Evolutionary conservation across 345 rosid genomes (phyloP).

Genomic region (Alliaria petiolata): DNA sequence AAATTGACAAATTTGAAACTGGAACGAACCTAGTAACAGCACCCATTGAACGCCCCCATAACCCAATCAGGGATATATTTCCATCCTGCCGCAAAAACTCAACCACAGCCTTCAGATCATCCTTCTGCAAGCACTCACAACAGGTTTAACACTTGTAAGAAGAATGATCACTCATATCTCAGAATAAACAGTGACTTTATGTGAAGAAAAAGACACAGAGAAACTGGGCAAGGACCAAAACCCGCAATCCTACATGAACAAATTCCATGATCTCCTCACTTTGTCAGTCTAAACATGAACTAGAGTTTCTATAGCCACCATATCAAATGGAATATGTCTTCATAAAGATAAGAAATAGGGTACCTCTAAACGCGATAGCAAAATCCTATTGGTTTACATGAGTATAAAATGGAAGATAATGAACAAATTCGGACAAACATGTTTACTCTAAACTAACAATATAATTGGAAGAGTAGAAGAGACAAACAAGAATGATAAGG

Average conservation of each 20-base stretch:
- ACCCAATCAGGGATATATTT: constrained; percentile 82
- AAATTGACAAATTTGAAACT: neutral
- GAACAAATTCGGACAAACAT: neutral
- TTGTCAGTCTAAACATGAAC: constrained; percentile 1
- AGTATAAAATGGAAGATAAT: neutral
- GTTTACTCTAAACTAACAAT: neutral
- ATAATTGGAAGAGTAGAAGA: neutral
- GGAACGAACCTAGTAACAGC: constrained; percentile 76
- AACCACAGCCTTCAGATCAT: constrained; percentile 83
- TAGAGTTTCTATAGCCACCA: neutral
- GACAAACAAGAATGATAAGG: constrained; percentile 2
- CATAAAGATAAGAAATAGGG: too few relatives aligned
- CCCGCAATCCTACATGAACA: neutral
- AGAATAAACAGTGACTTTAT: neutral
- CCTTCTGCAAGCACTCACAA: constrained; percentile 55
- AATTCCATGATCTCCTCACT: neutral
- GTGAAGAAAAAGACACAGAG: neutral
- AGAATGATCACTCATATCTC: neutral
- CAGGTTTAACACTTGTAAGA: constrained; percentile 2
- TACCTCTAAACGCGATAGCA: neutral
- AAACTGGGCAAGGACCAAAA: neutral
- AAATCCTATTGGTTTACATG: neutral
- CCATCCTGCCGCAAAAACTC: constrained; percentile 81
- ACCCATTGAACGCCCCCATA: constrained; percentile 99
- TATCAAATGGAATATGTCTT: neutral